Percentiles rank a stretch among this genome's conserved stretches.
Evolutionary conservation across 176 grass and related monocot genomes (phyloP).

Genomic region (Aegilops sharonensis): DNA sequence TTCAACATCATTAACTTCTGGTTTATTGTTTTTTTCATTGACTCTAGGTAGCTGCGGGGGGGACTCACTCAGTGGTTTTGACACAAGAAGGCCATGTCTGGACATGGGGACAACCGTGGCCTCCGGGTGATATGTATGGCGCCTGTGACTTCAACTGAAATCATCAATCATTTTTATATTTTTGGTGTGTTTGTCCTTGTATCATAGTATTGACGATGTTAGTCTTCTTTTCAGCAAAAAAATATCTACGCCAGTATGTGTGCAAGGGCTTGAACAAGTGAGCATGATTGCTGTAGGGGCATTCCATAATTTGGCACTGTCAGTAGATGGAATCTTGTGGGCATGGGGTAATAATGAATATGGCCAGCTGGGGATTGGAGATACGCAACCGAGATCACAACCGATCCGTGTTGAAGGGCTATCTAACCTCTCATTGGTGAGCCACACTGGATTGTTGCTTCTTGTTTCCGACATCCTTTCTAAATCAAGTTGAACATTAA

Average conservation of each 20-base stretch:
- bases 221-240: conserved; percentile 58
- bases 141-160: conserved; percentile 17
- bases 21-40: conserved; percentile 23
- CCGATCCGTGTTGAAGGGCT: conserved; percentile 72
- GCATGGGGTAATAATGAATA: conserved; percentile 99
- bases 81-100: conserved; percentile 93
- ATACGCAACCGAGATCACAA: conserved; percentile 92
- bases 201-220: neutral
- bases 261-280: conserved; percentile 88
- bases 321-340: conserved; percentile 82
- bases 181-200: conserved; percentile 4
- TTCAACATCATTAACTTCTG: neutral
- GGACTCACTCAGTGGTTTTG: conserved; percentile 91
- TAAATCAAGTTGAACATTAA: neutral
- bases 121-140: conserved; percentile 92
- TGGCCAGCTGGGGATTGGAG: conserved; percentile 86
- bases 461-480: neutral
- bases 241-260: conserved; percentile 85
- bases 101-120: conserved; percentile 99
- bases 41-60: conserved; percentile 90
- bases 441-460: conserved; percentile 15
- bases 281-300: conserved; percentile 90
- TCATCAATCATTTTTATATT: neutral
- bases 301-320: conserved; percentile 95
- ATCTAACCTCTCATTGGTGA: conserved; percentile 74